Evolutionary conservation across 192 early-diverging fungal genomes (phyloP).

Genomic region (Coemansia javaensis): DNA sequence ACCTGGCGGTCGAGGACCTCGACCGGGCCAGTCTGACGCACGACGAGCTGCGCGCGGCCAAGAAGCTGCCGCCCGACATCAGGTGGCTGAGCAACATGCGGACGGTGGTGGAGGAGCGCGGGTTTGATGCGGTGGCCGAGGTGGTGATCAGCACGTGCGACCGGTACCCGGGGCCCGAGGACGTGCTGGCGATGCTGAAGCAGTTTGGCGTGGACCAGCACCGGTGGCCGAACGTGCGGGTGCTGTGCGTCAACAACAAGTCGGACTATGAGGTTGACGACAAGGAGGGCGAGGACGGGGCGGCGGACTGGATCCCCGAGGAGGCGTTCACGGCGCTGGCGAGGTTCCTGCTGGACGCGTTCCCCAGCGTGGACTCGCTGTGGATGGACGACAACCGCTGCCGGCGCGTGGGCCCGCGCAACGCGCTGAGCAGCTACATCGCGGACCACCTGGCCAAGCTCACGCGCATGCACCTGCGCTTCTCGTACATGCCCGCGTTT

Average conservation of each 20-base stretch:
- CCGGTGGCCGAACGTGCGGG: constrained; percentile 6
- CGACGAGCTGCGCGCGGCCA: constrained; percentile 15
- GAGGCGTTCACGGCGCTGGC: constrained; percentile 19
- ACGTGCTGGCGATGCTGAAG: constrained; percentile 17
- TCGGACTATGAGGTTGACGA: constrained; percentile 30
- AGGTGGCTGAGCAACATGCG: constrained; percentile 24
- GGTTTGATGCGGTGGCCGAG: background rate
- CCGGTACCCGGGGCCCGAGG: constrained; percentile 22
- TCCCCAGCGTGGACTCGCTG: constrained; percentile 16
- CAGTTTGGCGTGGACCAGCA: constrained; percentile 9
- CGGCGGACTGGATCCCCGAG: constrained; percentile 27
- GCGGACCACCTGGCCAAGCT: constrained; percentile 10
- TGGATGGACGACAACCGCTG: constrained; percentile 29
- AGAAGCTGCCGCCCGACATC: constrained; percentile 10
- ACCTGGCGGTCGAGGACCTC: constrained; percentile 13
- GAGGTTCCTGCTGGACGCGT: constrained; percentile 2
- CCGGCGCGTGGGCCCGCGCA: constrained; percentile 18
- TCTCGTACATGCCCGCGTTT: constrained; percentile 32
- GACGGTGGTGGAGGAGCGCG: background rate
- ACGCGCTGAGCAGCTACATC: constrained; percentile 25
- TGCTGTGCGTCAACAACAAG: constrained; percentile 14
- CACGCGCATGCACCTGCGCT: constrained; percentile 11
- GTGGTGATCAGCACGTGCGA: constrained; percentile 17
- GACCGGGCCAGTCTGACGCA: constrained; percentile 8
- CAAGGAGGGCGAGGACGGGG: background rate